Evolutionary conservation across 1,139 yeast genomes (phyloP).

Genomic region (Yarrowia galli): DNA sequence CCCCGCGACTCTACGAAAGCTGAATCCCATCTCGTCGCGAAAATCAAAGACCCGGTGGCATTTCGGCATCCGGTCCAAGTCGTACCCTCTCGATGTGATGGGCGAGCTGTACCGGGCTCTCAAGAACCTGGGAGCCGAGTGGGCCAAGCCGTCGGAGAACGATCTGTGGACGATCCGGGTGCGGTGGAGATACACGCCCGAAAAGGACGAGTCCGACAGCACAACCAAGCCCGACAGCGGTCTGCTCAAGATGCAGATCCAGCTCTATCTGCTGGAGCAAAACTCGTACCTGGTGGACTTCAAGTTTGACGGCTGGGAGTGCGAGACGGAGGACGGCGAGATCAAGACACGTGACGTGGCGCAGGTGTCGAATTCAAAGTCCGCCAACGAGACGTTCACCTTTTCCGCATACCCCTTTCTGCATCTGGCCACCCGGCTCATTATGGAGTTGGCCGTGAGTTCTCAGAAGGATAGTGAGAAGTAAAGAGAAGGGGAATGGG

Average conservation of each 20-base stretch:
- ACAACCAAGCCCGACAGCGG: conserved; percentile 56
- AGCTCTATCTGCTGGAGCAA: conserved; percentile 92
- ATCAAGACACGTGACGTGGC: conserved; percentile 32
- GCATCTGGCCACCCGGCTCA: conserved; percentile 88
- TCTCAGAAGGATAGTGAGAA: conserved; percentile 51
- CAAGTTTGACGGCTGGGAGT: conserved; percentile 97
- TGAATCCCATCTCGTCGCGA: conserved; percentile 78
- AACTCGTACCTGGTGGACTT: conserved; percentile 89
- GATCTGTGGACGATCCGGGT: conserved; percentile 97
- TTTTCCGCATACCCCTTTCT: conserved; percentile 94
- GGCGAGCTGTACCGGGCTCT: conserved; percentile 96
- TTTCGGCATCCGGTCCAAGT: conserved; percentile 94
- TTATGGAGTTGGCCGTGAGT: conserved; percentile 96
- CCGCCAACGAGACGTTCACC: conserved; percentile 55
- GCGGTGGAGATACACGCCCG: conserved; percentile 76
- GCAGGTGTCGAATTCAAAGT: conserved; percentile 30
- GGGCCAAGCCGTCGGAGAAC: conserved; percentile 92
- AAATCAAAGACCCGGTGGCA: conserved; percentile 98
- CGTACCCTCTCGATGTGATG: conserved; percentile 98
- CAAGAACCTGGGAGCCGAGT: conserved; percentile 93
- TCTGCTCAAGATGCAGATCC: conserved; percentile 96
- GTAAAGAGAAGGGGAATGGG: background rate
- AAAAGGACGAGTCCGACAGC: conserved; percentile 28
- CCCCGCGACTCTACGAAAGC: conserved; percentile 56
- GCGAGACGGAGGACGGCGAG: conserved; percentile 43